Evolutionary conservation across 2,329 filamentous ascomycete genomes (phyloP).

Genomic region (Fusarium falciforme): DNA sequence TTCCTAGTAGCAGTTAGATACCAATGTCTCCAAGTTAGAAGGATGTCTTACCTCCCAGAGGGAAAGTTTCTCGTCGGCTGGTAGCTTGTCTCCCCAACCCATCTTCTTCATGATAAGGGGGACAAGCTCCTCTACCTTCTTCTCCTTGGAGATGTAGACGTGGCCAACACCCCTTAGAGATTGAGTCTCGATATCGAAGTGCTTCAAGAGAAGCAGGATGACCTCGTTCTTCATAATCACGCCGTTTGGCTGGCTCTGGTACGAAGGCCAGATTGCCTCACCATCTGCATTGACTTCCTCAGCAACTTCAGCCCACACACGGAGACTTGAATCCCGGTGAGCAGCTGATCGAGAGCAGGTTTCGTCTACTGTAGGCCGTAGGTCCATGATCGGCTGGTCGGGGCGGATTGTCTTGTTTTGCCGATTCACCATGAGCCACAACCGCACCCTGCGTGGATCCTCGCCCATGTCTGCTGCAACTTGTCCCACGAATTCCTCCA

Average conservation of each 20-base stretch:
- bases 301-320: conserved; percentile 87
- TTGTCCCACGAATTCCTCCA: conserved; percentile 78
- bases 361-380: conserved; percentile 82
- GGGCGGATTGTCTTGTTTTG: conserved; percentile 97
- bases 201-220: conserved; percentile 91
- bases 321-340: conserved; percentile 77
- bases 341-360: conserved; percentile 63
- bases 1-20: conserved; percentile 63
- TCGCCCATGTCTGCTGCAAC: conserved; percentile 78
- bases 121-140: conserved; percentile 87
- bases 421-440: conserved; percentile 98
- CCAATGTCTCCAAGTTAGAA: not conserved
- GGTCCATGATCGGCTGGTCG: conserved; percentile 85
- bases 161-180: conserved; percentile 81
- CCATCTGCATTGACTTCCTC: conserved; percentile 75
- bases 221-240: conserved; percentile 68
- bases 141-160: conserved; percentile 87
- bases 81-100: conserved; percentile 83
- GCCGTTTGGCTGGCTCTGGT: conserved; percentile 67
- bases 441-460: conserved; percentile 77
- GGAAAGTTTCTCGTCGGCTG: conserved; percentile 69
- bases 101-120: conserved; percentile 83
- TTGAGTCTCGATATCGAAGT: conserved; percentile 85
- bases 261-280: conserved; percentile 77
- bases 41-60: conserved; percentile 76